Evolutionary conservation across 768 basidiomycete species (phyloP).

Genomic region (Nidularia sp.): DNA sequence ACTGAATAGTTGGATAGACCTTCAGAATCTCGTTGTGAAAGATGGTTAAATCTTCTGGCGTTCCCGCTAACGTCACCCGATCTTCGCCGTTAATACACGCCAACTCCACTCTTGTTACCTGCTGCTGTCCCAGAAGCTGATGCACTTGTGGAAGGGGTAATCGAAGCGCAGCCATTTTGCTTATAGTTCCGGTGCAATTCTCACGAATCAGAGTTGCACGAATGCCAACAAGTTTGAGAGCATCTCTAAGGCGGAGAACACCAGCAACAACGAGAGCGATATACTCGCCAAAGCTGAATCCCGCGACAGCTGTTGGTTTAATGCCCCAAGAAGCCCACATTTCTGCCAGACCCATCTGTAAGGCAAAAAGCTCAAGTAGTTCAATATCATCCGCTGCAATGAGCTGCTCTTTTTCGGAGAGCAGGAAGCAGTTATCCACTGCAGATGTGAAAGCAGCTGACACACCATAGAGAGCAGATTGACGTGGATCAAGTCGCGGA

Average conservation of each 20-base stretch:
- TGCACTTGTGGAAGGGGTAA: neutral
- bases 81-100: constrained; percentile 3
- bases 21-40: constrained; percentile 1
- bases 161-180: constrained; percentile 3
- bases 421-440: constrained; percentile 2
- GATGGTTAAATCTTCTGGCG: neutral
- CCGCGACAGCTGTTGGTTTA: constrained; percentile 1
- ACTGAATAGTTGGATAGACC: constrained; percentile 1
- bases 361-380: constrained; percentile 3
- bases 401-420: constrained; percentile 1
- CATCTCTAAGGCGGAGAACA: neutral
- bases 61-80: constrained; percentile 2
- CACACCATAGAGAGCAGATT: constrained; percentile 1
- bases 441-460: constrained; percentile 1
- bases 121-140: neutral
- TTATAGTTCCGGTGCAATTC: neutral
- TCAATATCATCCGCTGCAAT: constrained; percentile 1
- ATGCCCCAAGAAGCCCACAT: constrained; percentile 4
- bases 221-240: constrained; percentile 2
- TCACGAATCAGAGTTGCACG: constrained; percentile 2
- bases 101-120: neutral
- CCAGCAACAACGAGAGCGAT: constrained; percentile 1
- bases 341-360: constrained; percentile 2
- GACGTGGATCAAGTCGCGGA: constrained; percentile 2
- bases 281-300: constrained; percentile 4